Evolutionary conservation across 129 eudicot genomes (phyloP).

Genomic region (Sambucus nigra): DNA sequence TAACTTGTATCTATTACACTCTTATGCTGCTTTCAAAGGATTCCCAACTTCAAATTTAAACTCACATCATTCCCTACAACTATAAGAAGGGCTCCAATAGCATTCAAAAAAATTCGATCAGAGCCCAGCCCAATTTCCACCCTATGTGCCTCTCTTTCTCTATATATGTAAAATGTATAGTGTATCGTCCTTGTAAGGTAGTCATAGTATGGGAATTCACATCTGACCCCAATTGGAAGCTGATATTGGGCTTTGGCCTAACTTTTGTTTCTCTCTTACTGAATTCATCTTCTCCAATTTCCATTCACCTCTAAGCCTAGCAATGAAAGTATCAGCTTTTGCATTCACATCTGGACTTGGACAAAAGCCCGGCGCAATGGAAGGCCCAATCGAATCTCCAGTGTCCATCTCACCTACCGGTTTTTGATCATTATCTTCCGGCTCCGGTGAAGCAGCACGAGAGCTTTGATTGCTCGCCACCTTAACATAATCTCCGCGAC

Average conservation of each 20-base stretch:
- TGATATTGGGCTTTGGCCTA: slow-evolving; percentile 1
- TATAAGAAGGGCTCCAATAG: neutral
- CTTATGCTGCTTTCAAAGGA: too few species aligned
- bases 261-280: slow-evolving; percentile 20
- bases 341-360: slow-evolving; percentile 55
- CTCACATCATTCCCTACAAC: too few species aligned
- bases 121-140: neutral
- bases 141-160: neutral
- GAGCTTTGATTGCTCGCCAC: slow-evolving; percentile 50
- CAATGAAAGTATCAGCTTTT: slow-evolving; percentile 52
- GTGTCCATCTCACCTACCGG: slow-evolving; percentile 8
- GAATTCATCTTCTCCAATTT: slow-evolving; percentile 43
- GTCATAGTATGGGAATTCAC: neutral
- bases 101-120: too few species aligned
- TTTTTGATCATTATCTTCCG: slow-evolving; percentile 29
- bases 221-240: neutral
- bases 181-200: neutral
- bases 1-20: too few species aligned
- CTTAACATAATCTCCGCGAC: slow-evolving; percentile 52
- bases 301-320: slow-evolving; percentile 47
- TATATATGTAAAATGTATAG: neutral
- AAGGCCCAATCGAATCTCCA: slow-evolving; percentile 18
- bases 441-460: slow-evolving; percentile 63
- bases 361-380: slow-evolving; percentile 24
- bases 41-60: too few species aligned